Percentiles rank a stretch among this genome's conserved stretches.
These are phyloP conservation scores for Calonectria pseudoturangicola DNA, from an alignment of 2,329 filamentous ascomycete genomes.

Conservation along the genomic window DNA sequence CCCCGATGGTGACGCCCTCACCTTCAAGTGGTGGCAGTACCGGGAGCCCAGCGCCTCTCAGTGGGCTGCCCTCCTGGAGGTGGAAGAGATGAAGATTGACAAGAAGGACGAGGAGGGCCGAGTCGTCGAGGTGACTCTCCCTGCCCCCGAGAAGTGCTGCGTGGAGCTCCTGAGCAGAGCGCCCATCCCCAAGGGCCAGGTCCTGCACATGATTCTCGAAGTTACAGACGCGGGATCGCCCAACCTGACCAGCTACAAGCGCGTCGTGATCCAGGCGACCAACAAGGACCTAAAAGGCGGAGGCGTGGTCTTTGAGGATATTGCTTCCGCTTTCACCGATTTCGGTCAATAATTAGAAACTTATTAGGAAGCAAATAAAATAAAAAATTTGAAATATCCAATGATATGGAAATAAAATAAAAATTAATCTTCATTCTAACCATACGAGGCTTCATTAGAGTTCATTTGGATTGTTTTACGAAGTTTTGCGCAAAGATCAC, in stretches of 20 bases:
- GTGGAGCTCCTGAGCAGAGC: slow-evolving; percentile 58
- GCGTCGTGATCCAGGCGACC: slow-evolving; percentile 62
- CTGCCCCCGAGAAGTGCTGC: slow-evolving; percentile 64
- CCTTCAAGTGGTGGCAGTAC: slow-evolving; percentile 72
- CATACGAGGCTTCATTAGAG: not conserved
- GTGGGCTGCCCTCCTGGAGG: slow-evolving; percentile 61
- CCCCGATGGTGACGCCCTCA: slow-evolving; percentile 64
- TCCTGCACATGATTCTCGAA: slow-evolving; percentile 70
- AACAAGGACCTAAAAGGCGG: slow-evolving; percentile 57
- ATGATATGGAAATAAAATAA: too few relatives aligned
- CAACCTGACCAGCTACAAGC: slow-evolving; percentile 67
- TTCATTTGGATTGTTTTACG: not conserved
- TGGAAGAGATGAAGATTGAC: slow-evolving; percentile 57
- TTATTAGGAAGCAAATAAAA: not conserved
- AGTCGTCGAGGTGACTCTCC: slow-evolving; percentile 61
- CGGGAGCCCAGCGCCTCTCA: slow-evolving; percentile 61
- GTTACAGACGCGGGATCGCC: slow-evolving; percentile 66
- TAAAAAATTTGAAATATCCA: not conserved
- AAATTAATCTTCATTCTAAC: not conserved
- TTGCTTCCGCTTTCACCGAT: slow-evolving; percentile 37
- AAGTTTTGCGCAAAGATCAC: not conserved
- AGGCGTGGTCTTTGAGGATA: slow-evolving; percentile 38
- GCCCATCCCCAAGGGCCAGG: slow-evolving; percentile 62
- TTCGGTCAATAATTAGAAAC: slow-evolving; percentile 19
- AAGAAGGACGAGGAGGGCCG: slow-evolving; percentile 44